Percentiles rank a stretch among this genome's conserved stretches.
phyloP scores from a whole-genome alignment of 2,329 filamentous ascomycete genomes.

The Capronia americana region DNA sequence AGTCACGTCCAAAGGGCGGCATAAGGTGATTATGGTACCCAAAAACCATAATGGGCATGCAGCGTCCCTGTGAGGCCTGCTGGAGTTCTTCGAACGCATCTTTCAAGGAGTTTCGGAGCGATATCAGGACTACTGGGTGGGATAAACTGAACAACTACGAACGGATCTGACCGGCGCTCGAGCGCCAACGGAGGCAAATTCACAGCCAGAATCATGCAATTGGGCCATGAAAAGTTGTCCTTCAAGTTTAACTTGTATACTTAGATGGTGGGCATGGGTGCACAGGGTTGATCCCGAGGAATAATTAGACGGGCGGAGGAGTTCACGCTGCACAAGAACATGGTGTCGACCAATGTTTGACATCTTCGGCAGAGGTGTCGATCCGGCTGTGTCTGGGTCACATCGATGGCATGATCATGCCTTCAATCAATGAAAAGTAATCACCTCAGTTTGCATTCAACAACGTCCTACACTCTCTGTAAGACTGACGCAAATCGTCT shows the following conservation, averaged over 20 bases:
- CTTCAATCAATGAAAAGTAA: background rate
- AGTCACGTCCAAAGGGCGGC: background rate
- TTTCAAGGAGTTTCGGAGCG: constrained; percentile 6
- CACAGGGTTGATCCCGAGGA: background rate
- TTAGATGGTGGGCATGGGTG: constrained; percentile 13
- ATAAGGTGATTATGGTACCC: background rate
- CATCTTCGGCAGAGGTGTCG: background rate
- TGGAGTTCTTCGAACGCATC: background rate
- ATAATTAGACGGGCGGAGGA: constrained; percentile 10
- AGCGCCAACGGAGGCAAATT: background rate
- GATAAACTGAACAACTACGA: constrained; percentile 8
- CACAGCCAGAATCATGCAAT: constrained; percentile 15
- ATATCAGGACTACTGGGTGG: constrained; percentile 8
- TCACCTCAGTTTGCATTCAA: background rate
- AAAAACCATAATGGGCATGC: background rate
- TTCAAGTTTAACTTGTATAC: constrained; percentile 14
- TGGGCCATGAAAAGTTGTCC: background rate
- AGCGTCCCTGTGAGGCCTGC: background rate
- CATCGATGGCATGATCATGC: background rate
- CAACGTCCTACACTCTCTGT: background rate
- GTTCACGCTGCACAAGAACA: background rate
- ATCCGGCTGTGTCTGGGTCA: background rate
- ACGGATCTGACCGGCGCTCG: background rate
- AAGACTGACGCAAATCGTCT: background rate
- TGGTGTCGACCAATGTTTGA: background rate